These are phyloP conservation scores for Discostella stelligeroides DNA, from an alignment of 108 stramenopile genomes.

Conservation along the genomic window DNA sequence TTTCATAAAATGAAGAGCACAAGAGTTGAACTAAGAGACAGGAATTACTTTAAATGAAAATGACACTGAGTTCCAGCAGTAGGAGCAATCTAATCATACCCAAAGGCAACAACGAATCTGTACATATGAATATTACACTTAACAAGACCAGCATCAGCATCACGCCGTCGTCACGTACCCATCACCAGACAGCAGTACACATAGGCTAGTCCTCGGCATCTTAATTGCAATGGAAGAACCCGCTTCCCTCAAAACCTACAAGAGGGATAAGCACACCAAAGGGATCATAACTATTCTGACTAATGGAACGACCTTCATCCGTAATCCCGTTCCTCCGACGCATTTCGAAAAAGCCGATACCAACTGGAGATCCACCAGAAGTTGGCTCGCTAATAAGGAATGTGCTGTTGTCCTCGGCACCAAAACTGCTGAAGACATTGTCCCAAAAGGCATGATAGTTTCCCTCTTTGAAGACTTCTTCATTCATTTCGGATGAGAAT, in stretches of 20 bases:
- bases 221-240: slow-evolving; percentile 42
- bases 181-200: too few species aligned
- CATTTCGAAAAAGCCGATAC: slow-evolving; percentile 38
- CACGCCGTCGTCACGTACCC: too few species aligned
- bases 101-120: too few species aligned
- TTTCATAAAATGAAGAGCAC: too few species aligned
- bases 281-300: slow-evolving; percentile 15
- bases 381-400: slow-evolving; percentile 25
- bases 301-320: neutral
- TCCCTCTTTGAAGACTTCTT: slow-evolving; percentile 5
- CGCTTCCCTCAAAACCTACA: slow-evolving; percentile 12
- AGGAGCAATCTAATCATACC: too few species aligned
- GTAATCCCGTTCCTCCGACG: slow-evolving; percentile 25
- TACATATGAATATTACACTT: too few species aligned
- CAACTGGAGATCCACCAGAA: slow-evolving; percentile 11
- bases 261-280: slow-evolving; percentile 37
- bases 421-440: slow-evolving; percentile 11
- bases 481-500: slow-evolving; percentile 3
- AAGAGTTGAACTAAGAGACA: too few species aligned
- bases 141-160: too few species aligned
- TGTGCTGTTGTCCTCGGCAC: slow-evolving; percentile 19
- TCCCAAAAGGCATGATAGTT: slow-evolving; percentile 46
- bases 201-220: too few species aligned
- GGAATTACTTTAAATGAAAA: too few species aligned
- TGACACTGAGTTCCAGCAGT: too few species aligned